Evolutionary conservation across 192 early-diverging fungal species (phyloP), one percentile per base, ranked within the genome.

Genomic region (Haplosporangium gracile): DNA sequence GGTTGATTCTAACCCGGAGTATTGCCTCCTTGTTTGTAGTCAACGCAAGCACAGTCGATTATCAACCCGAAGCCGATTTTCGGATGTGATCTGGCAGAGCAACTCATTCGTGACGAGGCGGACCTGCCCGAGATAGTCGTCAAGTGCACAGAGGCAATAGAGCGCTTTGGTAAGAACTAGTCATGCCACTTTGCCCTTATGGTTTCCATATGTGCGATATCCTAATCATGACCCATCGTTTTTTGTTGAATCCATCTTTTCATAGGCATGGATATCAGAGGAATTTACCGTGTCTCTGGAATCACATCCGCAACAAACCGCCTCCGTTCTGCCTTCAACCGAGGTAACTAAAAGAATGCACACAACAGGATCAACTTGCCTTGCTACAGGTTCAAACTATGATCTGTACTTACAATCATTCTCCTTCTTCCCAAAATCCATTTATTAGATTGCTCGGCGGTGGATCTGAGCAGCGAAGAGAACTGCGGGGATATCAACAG

Each of bases 251-350:
- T 22, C 15, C 70, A n/a, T 70, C 13, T 39, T 77, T 40, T 15
- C 53, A 42, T 76, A 89, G 94, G 95, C 1, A 76, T 97, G 68
- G 89, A 94, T 36, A 93, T 91, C n/a, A 90, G 93, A 26, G 98
- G 98, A 8, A 91, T 99, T 13, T 99, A 99, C 87, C 94, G 98
- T 16, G 83, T 97, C 11, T 97, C 97, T 7, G 98, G 97, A 18
- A 92, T 94, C 24, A 95, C 89, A 39, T 93, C 92, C 26, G 89
- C 93, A 72, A 95, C 99, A 22, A 94, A 94, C 81, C 92, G 92
- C 75, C 88, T 99, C 40, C 90, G 94, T 26, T 85, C 85, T 32
- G 87, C 93, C 70, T 94, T 99, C 78, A 95, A 98, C 83, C 83
- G 94, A 75, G 93, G 95, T 94, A 89, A 77, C 39, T 16, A 38